Evolutionary conservation across 257 asterid genomes (phyloP).

Genomic region (Echites panduratus): DNA sequence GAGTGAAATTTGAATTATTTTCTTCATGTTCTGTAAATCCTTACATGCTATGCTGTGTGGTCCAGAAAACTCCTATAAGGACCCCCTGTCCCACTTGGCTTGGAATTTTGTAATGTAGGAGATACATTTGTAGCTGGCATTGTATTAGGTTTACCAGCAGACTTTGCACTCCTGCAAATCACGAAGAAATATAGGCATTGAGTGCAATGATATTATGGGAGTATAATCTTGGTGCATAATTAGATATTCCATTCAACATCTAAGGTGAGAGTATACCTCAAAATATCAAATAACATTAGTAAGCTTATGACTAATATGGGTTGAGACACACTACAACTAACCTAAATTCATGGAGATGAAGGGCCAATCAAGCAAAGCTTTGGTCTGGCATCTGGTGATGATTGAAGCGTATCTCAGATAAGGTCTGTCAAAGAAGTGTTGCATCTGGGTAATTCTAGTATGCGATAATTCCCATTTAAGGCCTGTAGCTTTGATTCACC

Average conservation of each 20-base stretch:
- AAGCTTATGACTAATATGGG: conserved; percentile 45
- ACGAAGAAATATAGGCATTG: conserved; percentile 12
- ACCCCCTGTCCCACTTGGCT: conserved; percentile 39
- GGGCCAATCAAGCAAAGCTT: conserved; percentile 89
- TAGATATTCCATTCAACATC: too few species aligned
- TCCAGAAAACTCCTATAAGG: conserved; percentile 91
- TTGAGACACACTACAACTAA: conserved; percentile 66
- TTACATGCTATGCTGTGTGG: conserved; percentile 77
- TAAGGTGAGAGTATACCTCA: too few species aligned
- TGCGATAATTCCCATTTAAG: conserved; percentile 87
- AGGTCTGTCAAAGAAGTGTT: conserved; percentile 58
- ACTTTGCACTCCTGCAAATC: conserved; percentile 59
- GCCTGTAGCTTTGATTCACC: conserved; percentile 99
- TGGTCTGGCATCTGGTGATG: conserved; percentile 87
- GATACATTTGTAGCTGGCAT: conserved; percentile 48
- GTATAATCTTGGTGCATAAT: too few species aligned
- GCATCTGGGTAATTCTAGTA: conserved; percentile 90
- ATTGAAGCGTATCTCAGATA: conserved; percentile 74
- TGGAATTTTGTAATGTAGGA: conserved; percentile 38
- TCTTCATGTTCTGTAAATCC: conserved; percentile 36
- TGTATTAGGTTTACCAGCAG: conserved; percentile 58
- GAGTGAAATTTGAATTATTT: conserved; percentile 24
- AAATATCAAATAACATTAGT: conserved; percentile 24
- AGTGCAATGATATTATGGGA: conserved; percentile 9
- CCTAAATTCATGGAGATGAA: conserved; percentile 81